Percentiles rank a stretch among this genome's conserved stretches.
Conservation (phyloP, 2,329 filamentous ascomycete species). For the Dactylellina haptotyla region DNA sequence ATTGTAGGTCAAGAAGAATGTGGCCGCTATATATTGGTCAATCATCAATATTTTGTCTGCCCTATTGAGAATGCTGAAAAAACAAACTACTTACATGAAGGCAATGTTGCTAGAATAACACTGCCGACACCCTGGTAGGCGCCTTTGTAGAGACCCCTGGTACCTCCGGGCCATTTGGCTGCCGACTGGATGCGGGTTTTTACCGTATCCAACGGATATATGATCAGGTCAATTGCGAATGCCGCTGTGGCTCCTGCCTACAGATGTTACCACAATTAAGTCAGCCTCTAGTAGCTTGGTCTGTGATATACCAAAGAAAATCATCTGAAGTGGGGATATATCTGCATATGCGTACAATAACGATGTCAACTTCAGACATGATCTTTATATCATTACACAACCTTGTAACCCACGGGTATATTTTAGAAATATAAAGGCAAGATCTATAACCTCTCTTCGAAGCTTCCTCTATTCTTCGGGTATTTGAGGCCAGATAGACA, state of each 20-base stretch:
- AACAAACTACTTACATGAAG: conserved; percentile 72
- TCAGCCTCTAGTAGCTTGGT: not conserved
- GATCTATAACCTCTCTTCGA: no score
- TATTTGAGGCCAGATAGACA: no score
- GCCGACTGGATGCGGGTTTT: conserved; percentile 86
- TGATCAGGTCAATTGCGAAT: conserved; percentile 83
- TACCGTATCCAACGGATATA: conserved; percentile 88
- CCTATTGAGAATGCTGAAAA: no score
- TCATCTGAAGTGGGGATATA: no score
- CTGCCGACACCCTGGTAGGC: conserved; percentile 89
- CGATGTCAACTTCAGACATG: no score
- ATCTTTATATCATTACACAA: no score
- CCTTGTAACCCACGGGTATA: no score
- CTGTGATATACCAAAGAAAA: no score
- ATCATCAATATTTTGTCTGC: not conserved
- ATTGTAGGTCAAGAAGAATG: conserved; percentile 93
- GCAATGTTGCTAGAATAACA: conserved; percentile 85
- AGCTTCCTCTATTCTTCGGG: no score
- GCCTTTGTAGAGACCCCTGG: conserved; percentile 74
- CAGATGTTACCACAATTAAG: not conserved
- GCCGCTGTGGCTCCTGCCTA: conserved; percentile 86
- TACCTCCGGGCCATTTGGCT: conserved; percentile 70
- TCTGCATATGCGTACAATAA: conserved; percentile 15
- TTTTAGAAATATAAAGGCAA: no score
- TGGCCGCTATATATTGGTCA: conserved; percentile 69